phyloP scores from a whole-genome alignment of 2,329 filamentous ascomycete species.

The Fusarium keratoplasticum region DNA sequence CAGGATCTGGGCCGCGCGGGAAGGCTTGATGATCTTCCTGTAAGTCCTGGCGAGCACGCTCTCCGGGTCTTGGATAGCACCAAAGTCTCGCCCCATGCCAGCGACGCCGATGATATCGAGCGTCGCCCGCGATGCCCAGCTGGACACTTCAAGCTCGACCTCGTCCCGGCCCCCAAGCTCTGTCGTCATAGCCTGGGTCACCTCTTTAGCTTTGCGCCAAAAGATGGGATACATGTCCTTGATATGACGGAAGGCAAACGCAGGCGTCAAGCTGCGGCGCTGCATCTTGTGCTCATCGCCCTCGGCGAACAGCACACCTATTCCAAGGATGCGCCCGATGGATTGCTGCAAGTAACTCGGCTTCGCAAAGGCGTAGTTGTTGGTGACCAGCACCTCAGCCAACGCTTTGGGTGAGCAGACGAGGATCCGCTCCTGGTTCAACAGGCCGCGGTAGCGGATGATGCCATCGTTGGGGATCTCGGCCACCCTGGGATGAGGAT shows the following conservation, averaged over 20 bases:
- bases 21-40: slow-evolving; percentile 64
- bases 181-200: slow-evolving; percentile 70
- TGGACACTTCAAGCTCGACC: slow-evolving; percentile 66
- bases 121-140: slow-evolving; percentile 75
- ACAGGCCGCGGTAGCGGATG: slow-evolving; percentile 72
- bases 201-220: slow-evolving; percentile 80
- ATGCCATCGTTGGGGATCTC: slow-evolving; percentile 75
- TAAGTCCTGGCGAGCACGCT: slow-evolving; percentile 71
- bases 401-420: slow-evolving; percentile 72
- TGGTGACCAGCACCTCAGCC: slow-evolving; percentile 76
- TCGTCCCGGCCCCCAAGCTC: slow-evolving; percentile 47
- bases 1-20: slow-evolving; percentile 64
- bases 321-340: slow-evolving; percentile 73
- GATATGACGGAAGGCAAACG: slow-evolving; percentile 87
- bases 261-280: slow-evolving; percentile 82
- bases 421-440: slow-evolving; percentile 73
- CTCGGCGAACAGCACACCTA: slow-evolving; percentile 83
- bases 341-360: slow-evolving; percentile 64
- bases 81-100: slow-evolving; percentile 78
- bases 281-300: slow-evolving; percentile 91
- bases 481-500: slow-evolving; percentile 63
- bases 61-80: slow-evolving; percentile 70
- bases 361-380: slow-evolving; percentile 78
- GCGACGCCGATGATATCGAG: slow-evolving; percentile 82
- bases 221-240: slow-evolving; percentile 88